These are phyloP conservation scores for Pleurotus tuber-regium DNA, from an alignment of 768 basidiomycete species.

Conservation along the genomic window DNA sequence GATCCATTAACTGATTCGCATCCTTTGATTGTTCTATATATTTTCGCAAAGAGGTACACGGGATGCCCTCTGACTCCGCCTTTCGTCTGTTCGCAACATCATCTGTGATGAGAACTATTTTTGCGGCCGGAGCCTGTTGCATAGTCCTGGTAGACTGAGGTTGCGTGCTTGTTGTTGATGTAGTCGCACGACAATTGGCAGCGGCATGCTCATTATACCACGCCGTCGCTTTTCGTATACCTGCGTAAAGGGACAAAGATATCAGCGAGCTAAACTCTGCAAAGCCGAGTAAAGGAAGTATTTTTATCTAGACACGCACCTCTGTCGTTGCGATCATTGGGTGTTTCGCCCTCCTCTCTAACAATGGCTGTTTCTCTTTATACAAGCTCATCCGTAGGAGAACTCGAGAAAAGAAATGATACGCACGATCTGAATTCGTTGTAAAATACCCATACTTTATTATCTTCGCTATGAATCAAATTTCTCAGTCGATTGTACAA, in stretches of 20 bases:
- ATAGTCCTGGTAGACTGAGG: neutral
- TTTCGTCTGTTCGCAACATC: slow-evolving; percentile 82
- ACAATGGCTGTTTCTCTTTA: slow-evolving; percentile 84
- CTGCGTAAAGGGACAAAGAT: slow-evolving; percentile 33
- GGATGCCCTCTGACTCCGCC: slow-evolving; percentile 64
- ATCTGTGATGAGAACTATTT: slow-evolving; percentile 83
- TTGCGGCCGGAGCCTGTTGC: slow-evolving; percentile 36
- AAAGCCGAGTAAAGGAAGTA: neutral
- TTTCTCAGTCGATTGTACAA: slow-evolving; percentile 90
- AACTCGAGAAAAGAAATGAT: no score
- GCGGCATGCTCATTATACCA: slow-evolving; percentile 83
- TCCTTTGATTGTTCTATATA: slow-evolving; percentile 77
- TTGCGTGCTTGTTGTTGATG: slow-evolving; percentile 35
- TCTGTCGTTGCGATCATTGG: slow-evolving; percentile 95
- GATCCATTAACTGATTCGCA: slow-evolving; percentile 68
- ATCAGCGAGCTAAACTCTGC: neutral
- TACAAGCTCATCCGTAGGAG: no score
- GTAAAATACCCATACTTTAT: slow-evolving; percentile 81
- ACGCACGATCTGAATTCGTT: slow-evolving; percentile 83
- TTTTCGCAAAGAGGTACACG: slow-evolving; percentile 68
- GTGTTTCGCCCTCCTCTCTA: slow-evolving; percentile 73
- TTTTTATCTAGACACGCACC: slow-evolving; percentile 44
- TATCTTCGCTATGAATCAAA: slow-evolving; percentile 81
- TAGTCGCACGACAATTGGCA: slow-evolving; percentile 35
- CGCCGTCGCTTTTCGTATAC: slow-evolving; percentile 80